Base-by-base conservation (phyloP, 192 early-diverging fungal species). In the Coemansia sp. region DNA sequence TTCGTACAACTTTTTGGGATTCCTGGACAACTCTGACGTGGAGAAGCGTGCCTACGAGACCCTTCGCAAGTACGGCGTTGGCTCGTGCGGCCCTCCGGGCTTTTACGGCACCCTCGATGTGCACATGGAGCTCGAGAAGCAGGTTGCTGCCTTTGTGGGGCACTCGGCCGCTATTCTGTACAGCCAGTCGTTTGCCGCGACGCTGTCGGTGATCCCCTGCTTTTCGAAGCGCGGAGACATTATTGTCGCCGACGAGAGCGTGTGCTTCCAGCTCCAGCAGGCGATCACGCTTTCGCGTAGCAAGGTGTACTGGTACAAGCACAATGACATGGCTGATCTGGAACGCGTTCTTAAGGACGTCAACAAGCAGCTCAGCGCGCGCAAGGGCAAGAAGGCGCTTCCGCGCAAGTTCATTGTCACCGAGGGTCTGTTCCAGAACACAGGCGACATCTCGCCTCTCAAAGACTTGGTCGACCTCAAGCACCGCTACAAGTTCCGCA, bases 41-140 rank as follows among this genome's bases (percentile, higher is more conserved):
- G 90, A 92, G 74, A 86, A 93, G 64, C 90, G 88, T 55, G 92
- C 93, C 10, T 83, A 95, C 55, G 82, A 83, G 24, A 90, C 91
- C 3, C 86, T 98, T 36, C 85, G 86, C 71, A 91, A 91, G 67
- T 97, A 98, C 71, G 96, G 96, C 45, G 93, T 98, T 34, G 96
- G 96, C 18, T 88, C 93, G 10, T 98, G 96, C 71, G 95, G 95
- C 6, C 94, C 95, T 8, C 91, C 92, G 1, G 95, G 94, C 18
- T 96, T 98, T 68, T 98, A 96, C 65, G 94, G 94, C 50, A 95
- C 94, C 3, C 79, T 89, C 62, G 96, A 98, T 79, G 94, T 98
- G 13, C 96, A 98, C 60, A 90, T 93, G 84, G 87, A 95, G 55
- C 78, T 98, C 23, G 96, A 98, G 77, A 82, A 84, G 58, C 85